Evolutionary conservation across 805 yeast species (phyloP), one percentile per base, ranked within the genome.

Genomic region (Ascoidea tarda): DNA sequence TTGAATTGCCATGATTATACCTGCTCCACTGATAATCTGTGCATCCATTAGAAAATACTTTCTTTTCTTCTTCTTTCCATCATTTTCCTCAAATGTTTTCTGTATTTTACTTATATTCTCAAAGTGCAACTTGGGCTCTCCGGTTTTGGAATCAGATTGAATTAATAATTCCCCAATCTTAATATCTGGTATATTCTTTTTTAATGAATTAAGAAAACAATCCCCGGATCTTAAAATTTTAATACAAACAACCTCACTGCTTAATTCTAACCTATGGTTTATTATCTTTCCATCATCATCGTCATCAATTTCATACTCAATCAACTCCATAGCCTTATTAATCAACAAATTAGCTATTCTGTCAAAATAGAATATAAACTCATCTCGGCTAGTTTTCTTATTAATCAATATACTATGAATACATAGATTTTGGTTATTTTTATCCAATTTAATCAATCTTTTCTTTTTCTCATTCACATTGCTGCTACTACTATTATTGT

Each of bases 51-150:
- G 66, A 6, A 91, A 66, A 1, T 87, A 79, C 55, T 76, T 78
- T 44, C 69, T 64, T 46, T 61, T 55, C 16, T 46, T 32, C 32
- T 42, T 28, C 4, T 44, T 46, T 31, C 21, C n/a, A 1, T 49
- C 16, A 2, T 42, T 50, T 42, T 60, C 60, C 33, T 58, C 63
- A 1, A 49, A 32, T 0, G 57, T 54, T 4, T 51, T 55, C 14
- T 70, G 59, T 6, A 60, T 60, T 0, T 58, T 58, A 0, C 97
- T 96, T 46, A 91, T 66, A 31, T 79, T 76, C 57, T 84, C 84
- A n/a, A 82, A 79, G 64, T 90, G 96, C 55, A 93, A 72, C 62
- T 84, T 90, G 1, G 99, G 98, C 67, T 91, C 98, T 6, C 98
- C 98, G 0, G 98, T 90, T 28, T 72, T 67, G 0, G 93, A 73